Conservation (phyloP, 805 yeast species). For the Ogataea paraovalis region DNA sequence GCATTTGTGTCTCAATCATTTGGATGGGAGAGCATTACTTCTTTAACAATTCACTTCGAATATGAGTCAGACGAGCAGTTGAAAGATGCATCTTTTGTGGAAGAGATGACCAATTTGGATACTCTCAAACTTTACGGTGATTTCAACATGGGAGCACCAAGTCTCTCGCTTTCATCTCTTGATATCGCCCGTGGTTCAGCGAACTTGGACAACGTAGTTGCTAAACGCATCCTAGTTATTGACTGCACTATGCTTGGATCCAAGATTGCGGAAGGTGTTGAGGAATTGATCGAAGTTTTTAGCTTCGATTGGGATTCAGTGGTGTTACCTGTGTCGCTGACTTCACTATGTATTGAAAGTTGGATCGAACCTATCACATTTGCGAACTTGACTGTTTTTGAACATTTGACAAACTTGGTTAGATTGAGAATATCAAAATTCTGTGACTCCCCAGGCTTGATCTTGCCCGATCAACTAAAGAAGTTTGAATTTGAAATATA, state of each 20-base stretch:
- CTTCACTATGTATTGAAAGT: neutral
- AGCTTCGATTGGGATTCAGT: neutral
- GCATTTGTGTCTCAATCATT: neutral
- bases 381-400: neutral
- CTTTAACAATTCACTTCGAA: neutral
- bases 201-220: neutral
- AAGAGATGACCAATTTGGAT: neutral
- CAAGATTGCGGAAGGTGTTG: neutral
- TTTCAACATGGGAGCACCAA: neutral
- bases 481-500: constrained; percentile 1
- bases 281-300: neutral
- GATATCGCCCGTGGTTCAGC: neutral
- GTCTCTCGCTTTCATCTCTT: neutral
- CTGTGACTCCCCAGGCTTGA: neutral
- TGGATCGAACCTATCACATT: neutral
- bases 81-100: neutral
- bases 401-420: neutral
- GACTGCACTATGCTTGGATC: neutral
- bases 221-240: neutral
- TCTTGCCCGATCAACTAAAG: neutral
- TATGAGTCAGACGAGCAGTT: neutral
- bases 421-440: neutral
- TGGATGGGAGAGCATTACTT: neutral
- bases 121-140: neutral
- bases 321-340: neutral